These are phyloP conservation scores for Petrea volubilis DNA, from an alignment of 257 asterid species.

Conservation along the genomic window DNA sequence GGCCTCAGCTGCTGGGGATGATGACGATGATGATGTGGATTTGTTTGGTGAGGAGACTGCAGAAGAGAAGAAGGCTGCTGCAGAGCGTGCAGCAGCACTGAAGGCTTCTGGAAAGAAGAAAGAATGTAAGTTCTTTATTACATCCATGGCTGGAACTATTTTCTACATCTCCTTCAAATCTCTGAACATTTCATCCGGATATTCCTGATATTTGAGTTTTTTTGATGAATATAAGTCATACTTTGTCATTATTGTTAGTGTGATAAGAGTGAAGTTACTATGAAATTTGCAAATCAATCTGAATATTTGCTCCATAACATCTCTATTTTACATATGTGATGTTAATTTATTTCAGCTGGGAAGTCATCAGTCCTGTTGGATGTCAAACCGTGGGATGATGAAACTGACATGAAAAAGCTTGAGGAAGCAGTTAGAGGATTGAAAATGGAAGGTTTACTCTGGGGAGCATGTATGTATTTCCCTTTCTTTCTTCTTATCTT, in stretches of 20 bases:
- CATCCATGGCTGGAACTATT: background rate
- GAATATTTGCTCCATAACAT: background rate
- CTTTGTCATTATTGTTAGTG: background rate
- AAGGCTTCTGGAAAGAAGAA: constrained; percentile 91
- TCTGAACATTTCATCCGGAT: background rate
- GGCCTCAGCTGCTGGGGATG: constrained; percentile 81
- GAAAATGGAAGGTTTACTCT: constrained; percentile 74
- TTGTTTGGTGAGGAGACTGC: constrained; percentile 96
- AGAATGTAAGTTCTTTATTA: constrained; percentile 57
- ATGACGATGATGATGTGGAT: constrained; percentile 84
- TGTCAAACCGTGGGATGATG: constrained; percentile 96
- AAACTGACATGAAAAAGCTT: constrained; percentile 92
- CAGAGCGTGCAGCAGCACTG: constrained; percentile 83
- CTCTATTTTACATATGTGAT: background rate
- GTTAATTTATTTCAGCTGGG: constrained; percentile 53
- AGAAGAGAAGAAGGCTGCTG: constrained; percentile 94
- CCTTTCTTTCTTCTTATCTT: background rate
- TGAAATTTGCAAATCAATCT: too few species aligned
- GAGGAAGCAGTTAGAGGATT: constrained; percentile 88
- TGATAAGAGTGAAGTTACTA: background rate
- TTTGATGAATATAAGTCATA: background rate
- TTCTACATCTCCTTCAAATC: background rate
- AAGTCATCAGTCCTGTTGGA: constrained; percentile 62
- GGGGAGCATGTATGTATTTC: constrained; percentile 82
- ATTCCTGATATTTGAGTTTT: background rate